Base-by-base conservation (phyloP, 768 basidiomycete species). In the Tricholoma bakamatsutake region DNA sequence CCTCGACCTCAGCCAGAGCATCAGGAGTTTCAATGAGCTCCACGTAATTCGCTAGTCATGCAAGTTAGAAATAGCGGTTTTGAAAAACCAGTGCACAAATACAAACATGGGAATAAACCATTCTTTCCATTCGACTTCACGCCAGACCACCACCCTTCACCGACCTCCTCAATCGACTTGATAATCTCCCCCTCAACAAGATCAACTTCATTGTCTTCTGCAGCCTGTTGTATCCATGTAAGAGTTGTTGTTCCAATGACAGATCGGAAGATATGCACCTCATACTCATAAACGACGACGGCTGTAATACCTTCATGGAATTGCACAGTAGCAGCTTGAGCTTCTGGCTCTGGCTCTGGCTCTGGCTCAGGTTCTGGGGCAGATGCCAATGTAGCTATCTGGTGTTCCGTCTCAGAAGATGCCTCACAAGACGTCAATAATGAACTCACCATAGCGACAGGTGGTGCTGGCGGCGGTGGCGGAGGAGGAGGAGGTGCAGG, bases 101-200 rank as follows among this genome's bases (percentile, higher is more conserved):
- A 65, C 79, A 21, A 61, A 91, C 89, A 80, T 56, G 93, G 94
- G 83, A 96, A 97, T 31, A 95, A 69, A 7, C 94, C 95, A 5
- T 70, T 75, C 73, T 88, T 86, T 5, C 92, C 93, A 21, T 76
- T 79, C 40, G 76, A 71, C 30, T 84, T 85, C 49, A 83, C 75
- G 18, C 92, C 95, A 56, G 76, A 80, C 95, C 94, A 97, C 95
- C 95, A 98, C 5, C 90, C 90, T 61, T 91, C 89, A 61, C 88
- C 91, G 13, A 91, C 70, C 69, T 90, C 84, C 69, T 93, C 90
- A 47, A 96, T 83, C 59, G 88, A 81, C 54, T 87, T 83, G 49
- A 97, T 83, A 34, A 85, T 69, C 64, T 95, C 91, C 45, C 92
- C 91, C 67, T 96, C 93, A 1, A 73, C 60, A 21, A 97, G 77